A percentile compares a stretch with the other conserved stretches of the same genome.
phyloP scores from a whole-genome alignment of 306 rosid species.

The Cicer pinnatifidum region DNA sequence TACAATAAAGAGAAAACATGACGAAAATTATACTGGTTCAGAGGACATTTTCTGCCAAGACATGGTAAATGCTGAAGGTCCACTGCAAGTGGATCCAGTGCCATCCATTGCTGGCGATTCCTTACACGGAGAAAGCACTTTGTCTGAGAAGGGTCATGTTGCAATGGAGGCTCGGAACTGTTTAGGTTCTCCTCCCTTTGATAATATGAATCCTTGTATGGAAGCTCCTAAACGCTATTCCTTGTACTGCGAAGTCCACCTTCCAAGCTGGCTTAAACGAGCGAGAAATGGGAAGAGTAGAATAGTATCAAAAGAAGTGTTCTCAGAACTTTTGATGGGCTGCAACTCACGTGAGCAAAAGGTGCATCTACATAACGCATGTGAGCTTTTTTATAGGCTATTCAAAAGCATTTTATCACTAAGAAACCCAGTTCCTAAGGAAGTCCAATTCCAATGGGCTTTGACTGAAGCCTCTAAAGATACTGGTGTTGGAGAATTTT shows the following conservation, averaged over 20 bases:
- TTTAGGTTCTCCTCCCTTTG: conserved; percentile 71
- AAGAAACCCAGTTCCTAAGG: conserved; percentile 91
- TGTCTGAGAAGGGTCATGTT: conserved; percentile 55
- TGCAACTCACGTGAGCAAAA: conserved; percentile 71
- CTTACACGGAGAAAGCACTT: conserved; percentile 48
- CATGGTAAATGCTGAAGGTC: conserved; percentile 59
- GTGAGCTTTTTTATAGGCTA: conserved; percentile 94
- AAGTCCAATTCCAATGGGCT: conserved; percentile 98
- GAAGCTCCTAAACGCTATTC: conserved; percentile 82
- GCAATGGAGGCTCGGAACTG: conserved; percentile 57
- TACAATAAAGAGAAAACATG: conserved; percentile 68
- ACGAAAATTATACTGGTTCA: conserved; percentile 54
- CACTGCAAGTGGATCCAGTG: conserved; percentile 66
- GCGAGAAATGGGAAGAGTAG: conserved; percentile 98
- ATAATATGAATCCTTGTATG: conserved; percentile 66
- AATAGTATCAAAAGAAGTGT: conserved; percentile 91
- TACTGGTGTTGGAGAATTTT: conserved; percentile 63
- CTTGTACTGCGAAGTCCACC: conserved; percentile 87
- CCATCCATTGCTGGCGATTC: conserved; percentile 52
- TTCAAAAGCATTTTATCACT: conserved; percentile 89
- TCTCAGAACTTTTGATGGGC: conserved; percentile 76
- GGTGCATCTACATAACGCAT: conserved; percentile 79
- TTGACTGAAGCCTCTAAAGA: conserved; percentile 87
- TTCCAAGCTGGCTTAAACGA: conserved; percentile 98
- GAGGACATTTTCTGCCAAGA: conserved; percentile 61